Evolutionary conservation across 192 early-diverging fungal genomes (phyloP).

Genomic region (Podila minutissima): DNA sequence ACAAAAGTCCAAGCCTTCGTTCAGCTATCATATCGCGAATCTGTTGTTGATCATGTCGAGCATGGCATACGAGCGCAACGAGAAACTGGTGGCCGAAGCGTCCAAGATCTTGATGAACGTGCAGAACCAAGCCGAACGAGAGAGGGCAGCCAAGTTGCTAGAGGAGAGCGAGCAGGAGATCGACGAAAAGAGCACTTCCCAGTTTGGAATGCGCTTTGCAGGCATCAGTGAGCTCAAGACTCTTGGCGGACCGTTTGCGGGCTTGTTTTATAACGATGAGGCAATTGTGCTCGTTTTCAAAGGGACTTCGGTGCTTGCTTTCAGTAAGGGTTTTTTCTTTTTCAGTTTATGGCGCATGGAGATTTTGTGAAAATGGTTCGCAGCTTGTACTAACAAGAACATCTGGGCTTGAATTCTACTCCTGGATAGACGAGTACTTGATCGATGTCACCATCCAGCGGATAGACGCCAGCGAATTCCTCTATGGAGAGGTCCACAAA

Average conservation of each 20-base stretch:
- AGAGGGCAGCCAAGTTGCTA: slow-evolving; percentile 25
- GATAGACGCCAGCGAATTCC: slow-evolving; percentile 53
- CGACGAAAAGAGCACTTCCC: slow-evolving; percentile 16
- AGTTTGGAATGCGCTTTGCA: slow-evolving; percentile 53
- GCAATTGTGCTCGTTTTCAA: slow-evolving; percentile 59
- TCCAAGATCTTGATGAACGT: slow-evolving; percentile 31
- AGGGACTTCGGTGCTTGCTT: slow-evolving; percentile 57
- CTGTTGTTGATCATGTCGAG: slow-evolving; percentile 58
- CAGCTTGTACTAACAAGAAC: slow-evolving; percentile 35
- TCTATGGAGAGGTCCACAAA: slow-evolving; percentile 65
- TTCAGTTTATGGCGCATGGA: neutral
- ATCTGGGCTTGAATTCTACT: neutral
- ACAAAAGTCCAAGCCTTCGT: neutral
- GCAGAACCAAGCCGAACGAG: slow-evolving; percentile 11
- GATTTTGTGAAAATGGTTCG: no score
- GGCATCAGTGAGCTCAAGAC: slow-evolving; percentile 61
- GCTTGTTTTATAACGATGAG: slow-evolving; percentile 58
- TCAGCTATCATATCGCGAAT: slow-evolving; percentile 57
- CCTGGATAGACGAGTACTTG: slow-evolving; percentile 51
- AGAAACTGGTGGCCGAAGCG: slow-evolving; percentile 55
- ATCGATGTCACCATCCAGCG: slow-evolving; percentile 59
- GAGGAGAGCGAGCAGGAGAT: slow-evolving; percentile 49
- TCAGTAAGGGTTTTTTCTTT: slow-evolving; percentile 24
- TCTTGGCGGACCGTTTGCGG: slow-evolving; percentile 59
- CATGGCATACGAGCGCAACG: slow-evolving; percentile 58